Evolutionary conservation across 169 alveolate genomes (phyloP).

Genomic region (Plasmodium relictum): DNA sequence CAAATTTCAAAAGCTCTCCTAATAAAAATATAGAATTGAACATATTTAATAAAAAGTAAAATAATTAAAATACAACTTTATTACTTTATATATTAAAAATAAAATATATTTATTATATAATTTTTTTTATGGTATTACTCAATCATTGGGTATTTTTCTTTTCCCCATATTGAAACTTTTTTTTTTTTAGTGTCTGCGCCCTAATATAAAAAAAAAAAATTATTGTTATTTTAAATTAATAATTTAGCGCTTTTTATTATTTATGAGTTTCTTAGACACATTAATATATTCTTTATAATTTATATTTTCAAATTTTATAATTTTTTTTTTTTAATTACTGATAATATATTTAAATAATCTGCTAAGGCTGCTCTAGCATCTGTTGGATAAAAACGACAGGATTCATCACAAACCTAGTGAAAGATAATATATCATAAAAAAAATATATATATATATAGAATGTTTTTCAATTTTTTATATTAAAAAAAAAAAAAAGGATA

Average conservation of each 20-base stretch:
- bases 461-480: too few species aligned
- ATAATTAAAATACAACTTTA: background rate
- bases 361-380: constrained; percentile 73
- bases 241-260: background rate
- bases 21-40: background rate
- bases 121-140: constrained; percentile 29
- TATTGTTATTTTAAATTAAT: background rate
- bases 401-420: constrained; percentile 57
- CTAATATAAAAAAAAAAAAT: constrained; percentile 20
- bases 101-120: background rate
- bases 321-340: constrained; percentile 28
- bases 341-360: constrained; percentile 65
- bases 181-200: constrained; percentile 56
- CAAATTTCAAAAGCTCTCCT: constrained; percentile 80
- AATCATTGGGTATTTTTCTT: constrained; percentile 69
- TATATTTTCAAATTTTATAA: background rate
- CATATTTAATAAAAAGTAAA: background rate
- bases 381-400: constrained; percentile 66
- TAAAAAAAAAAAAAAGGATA: background rate
- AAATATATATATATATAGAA: background rate
- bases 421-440: background rate
- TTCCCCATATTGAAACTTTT: constrained; percentile 73
- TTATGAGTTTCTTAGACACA: background rate
- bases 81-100: background rate
- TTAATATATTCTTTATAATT: background rate